These are phyloP conservation scores for Podospora tetraspora DNA, from an alignment of 495 filamentous ascomycete genomes.

Conservation along the genomic window DNA sequence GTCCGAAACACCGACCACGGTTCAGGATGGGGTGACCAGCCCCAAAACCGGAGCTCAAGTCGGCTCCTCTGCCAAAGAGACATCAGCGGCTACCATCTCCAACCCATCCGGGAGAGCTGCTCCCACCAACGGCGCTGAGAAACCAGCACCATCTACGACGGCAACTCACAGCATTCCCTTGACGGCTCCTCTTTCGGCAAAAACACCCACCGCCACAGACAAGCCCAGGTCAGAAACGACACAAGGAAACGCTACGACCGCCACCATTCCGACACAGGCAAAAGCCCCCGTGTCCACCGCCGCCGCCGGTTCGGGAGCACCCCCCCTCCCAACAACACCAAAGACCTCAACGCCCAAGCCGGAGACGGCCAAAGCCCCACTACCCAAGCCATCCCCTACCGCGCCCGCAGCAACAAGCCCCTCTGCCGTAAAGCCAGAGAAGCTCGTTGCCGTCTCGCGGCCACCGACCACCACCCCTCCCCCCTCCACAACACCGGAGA, in stretches of 20 bases:
- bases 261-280: background rate
- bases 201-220: background rate
- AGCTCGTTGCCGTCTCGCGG: background rate
- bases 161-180: background rate
- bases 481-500: background rate
- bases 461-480: background rate
- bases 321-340: background rate
- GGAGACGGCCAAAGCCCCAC: background rate
- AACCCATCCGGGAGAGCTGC: background rate
- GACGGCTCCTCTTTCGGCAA: background rate
- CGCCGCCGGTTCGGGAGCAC: background rate
- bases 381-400: background rate
- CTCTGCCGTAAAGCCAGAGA: background rate
- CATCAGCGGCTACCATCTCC: background rate
- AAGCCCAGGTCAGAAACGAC: conserved; percentile 1
- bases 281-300: background rate
- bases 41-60: background rate
- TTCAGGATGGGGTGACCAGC: background rate
- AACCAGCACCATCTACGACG: background rate
- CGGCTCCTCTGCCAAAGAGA: background rate
- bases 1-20: background rate
- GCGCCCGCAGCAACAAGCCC: background rate
- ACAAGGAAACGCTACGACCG: background rate
- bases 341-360: conserved; percentile 9
- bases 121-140: background rate